These are phyloP conservation scores for Azolla pinnata DNA, from an alignment of 75 land plant species.

Conservation along the genomic window DNA sequence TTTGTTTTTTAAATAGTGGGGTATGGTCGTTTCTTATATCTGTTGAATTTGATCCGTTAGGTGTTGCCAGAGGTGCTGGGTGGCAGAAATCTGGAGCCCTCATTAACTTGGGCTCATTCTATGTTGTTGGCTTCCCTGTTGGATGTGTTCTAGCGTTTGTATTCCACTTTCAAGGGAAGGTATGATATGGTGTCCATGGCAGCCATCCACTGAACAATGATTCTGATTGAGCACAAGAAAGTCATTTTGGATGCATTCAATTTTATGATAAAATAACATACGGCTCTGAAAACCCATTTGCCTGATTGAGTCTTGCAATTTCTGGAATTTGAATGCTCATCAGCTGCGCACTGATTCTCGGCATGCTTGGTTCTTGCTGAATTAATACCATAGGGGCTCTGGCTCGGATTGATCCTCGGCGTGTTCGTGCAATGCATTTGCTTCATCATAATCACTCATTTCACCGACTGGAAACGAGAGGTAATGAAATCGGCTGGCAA, in stretches of 20 bases:
- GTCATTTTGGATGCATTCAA: background rate
- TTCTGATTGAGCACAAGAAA: background rate
- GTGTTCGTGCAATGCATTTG: constrained; percentile 6
- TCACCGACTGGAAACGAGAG: constrained; percentile 25
- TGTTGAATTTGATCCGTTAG: too few species aligned
- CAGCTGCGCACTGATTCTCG: too few species aligned
- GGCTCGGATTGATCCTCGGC: constrained; percentile 17
- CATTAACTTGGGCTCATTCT: constrained; percentile 30
- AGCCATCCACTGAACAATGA: background rate
- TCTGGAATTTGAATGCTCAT: too few species aligned
- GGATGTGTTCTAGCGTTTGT: constrained; percentile 21
- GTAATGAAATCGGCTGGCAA: constrained; percentile 4
- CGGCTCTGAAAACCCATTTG: too few species aligned
- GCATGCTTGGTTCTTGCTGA: background rate
- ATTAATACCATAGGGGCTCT: constrained; percentile 18
- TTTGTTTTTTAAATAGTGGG: too few species aligned
- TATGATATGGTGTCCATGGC: too few species aligned
- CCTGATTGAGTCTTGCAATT: too few species aligned
- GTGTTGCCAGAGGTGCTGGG: constrained; percentile 41
- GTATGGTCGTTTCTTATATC: too few species aligned
- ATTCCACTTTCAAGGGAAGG: constrained; percentile 18
- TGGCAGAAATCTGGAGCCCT: constrained; percentile 28
- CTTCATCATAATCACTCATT: constrained; percentile 13
- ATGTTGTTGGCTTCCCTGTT: constrained; percentile 27
- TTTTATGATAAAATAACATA: too few species aligned